These are phyloP conservation scores for Phyllostachys edulis DNA, from an alignment of 176 grass and related monocot genomes.

Conservation along the genomic window DNA sequence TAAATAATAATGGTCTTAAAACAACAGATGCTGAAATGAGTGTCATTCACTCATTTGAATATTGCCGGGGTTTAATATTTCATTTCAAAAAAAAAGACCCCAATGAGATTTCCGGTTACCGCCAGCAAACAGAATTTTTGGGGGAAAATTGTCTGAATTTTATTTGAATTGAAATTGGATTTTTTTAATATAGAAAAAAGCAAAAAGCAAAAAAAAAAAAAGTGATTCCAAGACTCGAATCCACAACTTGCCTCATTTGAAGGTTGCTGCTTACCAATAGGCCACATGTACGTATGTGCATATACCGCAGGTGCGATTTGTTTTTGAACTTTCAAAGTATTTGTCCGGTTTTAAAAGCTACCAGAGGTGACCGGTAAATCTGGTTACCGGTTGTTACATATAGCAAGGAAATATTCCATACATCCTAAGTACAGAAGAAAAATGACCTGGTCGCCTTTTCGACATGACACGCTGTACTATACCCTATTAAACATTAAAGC, in stretches of 20 bases:
- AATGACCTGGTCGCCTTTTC: neutral
- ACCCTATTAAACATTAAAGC: neutral
- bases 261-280: neutral
- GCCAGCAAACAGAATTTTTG: neutral
- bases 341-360: neutral
- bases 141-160: neutral
- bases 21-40: neutral
- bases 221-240: neutral
- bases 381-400: neutral
- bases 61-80: neutral
- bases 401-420: neutral
- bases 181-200: neutral
- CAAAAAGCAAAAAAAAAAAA: neutral
- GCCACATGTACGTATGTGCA: neutral
- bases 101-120: neutral
- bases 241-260: neutral
- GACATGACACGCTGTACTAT: neutral
- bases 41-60: neutral
- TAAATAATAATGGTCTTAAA: neutral
- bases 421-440: constrained; percentile 23
- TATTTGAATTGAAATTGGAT: neutral
- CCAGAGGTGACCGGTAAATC: neutral
- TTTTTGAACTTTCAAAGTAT: neutral
- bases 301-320: neutral
- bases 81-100: neutral